Evolutionary conservation across 1,139 yeast genomes (phyloP).

Genomic region (Protomyces pachydermus): DNA sequence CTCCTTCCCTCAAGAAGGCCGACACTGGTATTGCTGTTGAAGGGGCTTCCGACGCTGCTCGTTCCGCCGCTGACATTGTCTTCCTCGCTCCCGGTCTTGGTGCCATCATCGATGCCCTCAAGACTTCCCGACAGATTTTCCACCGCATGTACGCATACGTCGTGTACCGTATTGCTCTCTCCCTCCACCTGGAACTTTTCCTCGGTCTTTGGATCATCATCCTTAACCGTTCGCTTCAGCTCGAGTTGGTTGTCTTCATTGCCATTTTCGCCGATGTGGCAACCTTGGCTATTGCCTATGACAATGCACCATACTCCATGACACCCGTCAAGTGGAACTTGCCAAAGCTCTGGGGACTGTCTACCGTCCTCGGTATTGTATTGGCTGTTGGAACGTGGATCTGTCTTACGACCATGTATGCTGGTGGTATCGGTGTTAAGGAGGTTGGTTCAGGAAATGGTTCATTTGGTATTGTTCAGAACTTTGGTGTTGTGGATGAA

Average conservation of each 20-base stretch:
- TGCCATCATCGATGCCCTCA: conserved; percentile 69
- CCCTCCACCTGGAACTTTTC: conserved; percentile 67
- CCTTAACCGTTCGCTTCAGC: conserved; percentile 59
- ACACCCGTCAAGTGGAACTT: conserved; percentile 98
- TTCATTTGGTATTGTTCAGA: conserved; percentile 58
- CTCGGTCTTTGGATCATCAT: conserved; percentile 71
- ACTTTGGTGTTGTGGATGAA: conserved; percentile 67
- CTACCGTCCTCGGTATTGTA: conserved; percentile 59
- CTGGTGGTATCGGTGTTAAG: conserved; percentile 36
- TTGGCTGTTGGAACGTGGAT: conserved; percentile 72
- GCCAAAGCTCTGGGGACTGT: conserved; percentile 77
- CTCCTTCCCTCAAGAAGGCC: conserved; percentile 74
- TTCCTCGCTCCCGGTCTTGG: conserved; percentile 76
- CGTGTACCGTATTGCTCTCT: conserved; percentile 73
- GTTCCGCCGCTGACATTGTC: conserved; percentile 74
- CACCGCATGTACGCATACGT: conserved; percentile 78
- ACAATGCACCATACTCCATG: conserved; percentile 93
- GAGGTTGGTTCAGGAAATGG: conserved; percentile 37
- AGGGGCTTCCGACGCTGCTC: conserved; percentile 77
- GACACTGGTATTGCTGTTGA: conserved; percentile 79
- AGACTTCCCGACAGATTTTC: conserved; percentile 75
- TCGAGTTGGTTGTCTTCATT: conserved; percentile 66
- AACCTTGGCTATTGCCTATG: conserved; percentile 71
- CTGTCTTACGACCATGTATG: conserved; percentile 64
- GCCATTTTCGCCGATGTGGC: conserved; percentile 76